Percentiles rank a stretch among this genome's conserved stretches.
phyloP scores from a whole-genome alignment of 768 basidiomycete genomes.

The Mycena chlorophos region DNA sequence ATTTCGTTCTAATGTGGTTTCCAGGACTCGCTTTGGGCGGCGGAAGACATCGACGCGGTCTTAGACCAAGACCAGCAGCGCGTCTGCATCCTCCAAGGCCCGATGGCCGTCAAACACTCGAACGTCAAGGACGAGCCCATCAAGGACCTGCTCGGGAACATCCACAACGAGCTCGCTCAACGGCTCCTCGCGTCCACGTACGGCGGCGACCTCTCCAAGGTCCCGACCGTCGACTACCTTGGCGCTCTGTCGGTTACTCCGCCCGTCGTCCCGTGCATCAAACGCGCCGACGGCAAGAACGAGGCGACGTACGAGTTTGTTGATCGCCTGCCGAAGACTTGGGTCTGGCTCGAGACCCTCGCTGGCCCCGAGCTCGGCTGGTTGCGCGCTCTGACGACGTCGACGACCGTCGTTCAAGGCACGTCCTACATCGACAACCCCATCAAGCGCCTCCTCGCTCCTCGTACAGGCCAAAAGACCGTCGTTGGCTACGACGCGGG shows the following conservation, averaged over 20 bases:
- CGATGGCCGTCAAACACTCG: conserved; percentile 89
- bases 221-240: conserved; percentile 87
- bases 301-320: conserved; percentile 54
- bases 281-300: conserved; percentile 41
- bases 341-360: conserved; percentile 80
- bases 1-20: conserved; percentile 2
- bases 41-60: conserved; percentile 97
- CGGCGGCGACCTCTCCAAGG: conserved; percentile 64
- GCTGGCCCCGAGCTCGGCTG: conserved; percentile 83
- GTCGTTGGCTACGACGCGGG: conserved; percentile 54
- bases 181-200: conserved; percentile 81
- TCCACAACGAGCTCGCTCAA: conserved; percentile 73
- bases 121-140: conserved; percentile 91
- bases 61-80: conserved; percentile 99
- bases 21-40: conserved; percentile 95
- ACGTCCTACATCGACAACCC: conserved; percentile 86
- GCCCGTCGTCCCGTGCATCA: conserved; percentile 42
- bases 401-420: conserved; percentile 85
- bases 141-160: conserved; percentile 86
- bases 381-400: conserved; percentile 82
- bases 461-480: conserved; percentile 77
- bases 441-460: conserved; percentile 80
- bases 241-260: conserved; percentile 42
- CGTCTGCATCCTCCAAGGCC: conserved; percentile 96
- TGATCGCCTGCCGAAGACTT: conserved; percentile 52